Evolutionary conservation across 2,329 filamentous ascomycete species (phyloP), one percentile per base, ranked within the genome.

Genomic region (Helicocarpus griseus): DNA sequence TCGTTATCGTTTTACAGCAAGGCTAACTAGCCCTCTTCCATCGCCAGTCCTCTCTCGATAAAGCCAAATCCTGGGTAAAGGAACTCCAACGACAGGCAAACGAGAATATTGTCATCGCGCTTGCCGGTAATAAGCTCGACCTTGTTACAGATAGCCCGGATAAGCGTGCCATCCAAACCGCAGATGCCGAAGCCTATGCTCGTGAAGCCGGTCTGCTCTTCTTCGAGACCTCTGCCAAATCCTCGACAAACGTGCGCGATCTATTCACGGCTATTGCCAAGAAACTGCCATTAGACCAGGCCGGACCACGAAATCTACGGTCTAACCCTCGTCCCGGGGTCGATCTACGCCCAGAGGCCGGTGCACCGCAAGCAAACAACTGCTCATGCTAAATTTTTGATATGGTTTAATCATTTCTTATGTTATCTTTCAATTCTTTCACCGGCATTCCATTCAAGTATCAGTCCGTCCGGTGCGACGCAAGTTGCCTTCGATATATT

Each of bases 21-120:
- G 17, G 48, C 46, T 41, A 19, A 53, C 11, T 28, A 28, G 13
- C 57, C 52, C 21, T 53, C 97, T 93, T 82, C 89, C 58, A 14
- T 19, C 26, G 13, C 17, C 52, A 98, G 93, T 82, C 90, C 58
- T 98, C 93, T 45, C 78, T 98, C 65, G 94, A 98, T 73, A 98
- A 98, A 78, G 94, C 94, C 61, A 98, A 98, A 73, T 87, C 90
- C 41, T 98, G 93, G 93, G 91, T 98, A 54, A 97, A 97, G 75
- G 93, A 98, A 70, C 83, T 98, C 51, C 93, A 98, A 73, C 85
- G 93, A 67, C 93, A 98, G 74, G 93, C 94, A 57, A 98, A 97
- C 76, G 93, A 98, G 73, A 97, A 97, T 73, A 98, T 98, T 70
- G 90, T 98, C 71, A 98, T 98, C 65, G 93, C 93, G 44, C 83